Evolutionary conservation across 2,329 filamentous ascomycete species (phyloP), one percentile per base, ranked within the genome.

Genomic region (Cucurbitaria berberidis): DNA sequence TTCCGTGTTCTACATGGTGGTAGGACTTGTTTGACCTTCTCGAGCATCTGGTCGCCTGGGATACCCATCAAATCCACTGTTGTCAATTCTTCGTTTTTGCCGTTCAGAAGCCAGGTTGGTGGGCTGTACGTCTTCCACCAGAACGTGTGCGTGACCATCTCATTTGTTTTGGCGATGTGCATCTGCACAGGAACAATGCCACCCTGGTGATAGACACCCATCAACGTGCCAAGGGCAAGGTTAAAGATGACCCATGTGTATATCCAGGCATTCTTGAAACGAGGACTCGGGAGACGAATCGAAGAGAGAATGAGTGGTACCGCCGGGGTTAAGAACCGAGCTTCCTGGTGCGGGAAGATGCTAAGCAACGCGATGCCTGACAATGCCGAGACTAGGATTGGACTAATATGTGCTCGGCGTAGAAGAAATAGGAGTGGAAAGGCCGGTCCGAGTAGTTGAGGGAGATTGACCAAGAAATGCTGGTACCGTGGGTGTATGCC

Each of bases 111-210:
- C 89, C 90, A 93, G 30, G 89, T 87, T 0, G 90, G 90, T 16
- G 90, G 90, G 70, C 87, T 89, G 70, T 93, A 93, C 1, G 90
- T 93, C 73, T 92, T 93, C 90, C 90, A 93, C 90, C 90, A 93
- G 45, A 90, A 81, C 3, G 87, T 88, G 29, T 88, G 82, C 1
- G 86, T 86, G 8, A 89, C 85, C 58, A 89, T 62, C 18, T 72
- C 87, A 4, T 84, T 81, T 60, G 89, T 86, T 48, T 84, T 84
- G 66, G 86, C 89, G 67, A 93, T 81, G 69, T 90, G 90, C 0
- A 89, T 85, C 66, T 93, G 90, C 6, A 85, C 86, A 0, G 89
- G 88, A 1, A 93, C 82, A 22, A 93, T 84, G 38, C 90, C 90
- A 24, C 88, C 90, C 75, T 93, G 90, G 72, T 93, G 90, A 68